Evolutionary conservation across 176 grass and related monocot genomes (phyloP), one percentile per base, ranked within the genome.

Genomic region (Oryza longistaminata): DNA sequence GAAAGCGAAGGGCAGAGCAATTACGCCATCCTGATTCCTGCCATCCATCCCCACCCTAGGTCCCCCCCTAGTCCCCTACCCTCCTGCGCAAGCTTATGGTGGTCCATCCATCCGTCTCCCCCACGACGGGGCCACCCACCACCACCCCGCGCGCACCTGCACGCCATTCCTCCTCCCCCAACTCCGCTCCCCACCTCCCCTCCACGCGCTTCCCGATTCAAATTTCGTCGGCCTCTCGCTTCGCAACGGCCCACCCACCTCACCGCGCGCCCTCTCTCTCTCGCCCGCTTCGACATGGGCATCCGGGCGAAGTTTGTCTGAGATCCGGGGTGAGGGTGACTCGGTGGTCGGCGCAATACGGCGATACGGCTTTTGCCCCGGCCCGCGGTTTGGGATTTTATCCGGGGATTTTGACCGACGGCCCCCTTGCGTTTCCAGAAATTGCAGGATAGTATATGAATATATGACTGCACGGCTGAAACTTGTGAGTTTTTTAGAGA

Each of bases 291-390:
- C 39, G 39, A 40, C 39, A 40, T 40, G 7, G 39, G 79, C 55
- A 82, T 27, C 11, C 2, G 16, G 5, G 4, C 9, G 80, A 44
- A 55, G 73, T 73, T 81, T 81, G 46, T 8, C 2, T 1, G 35
- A 69, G 69, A 84, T 88, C 87, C 61, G 46, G 58, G 39, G 76
- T 83, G 43, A 66, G 58, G 39, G 76, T 83, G 43, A 66, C 66
- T 78, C 3, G 66, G 2, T 5, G 34, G 34, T 4, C 34, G 34
- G 34, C 16, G 15, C 15, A 17, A 52, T 52, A 17, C 49, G 25
- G 17, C 65, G 64, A 8, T 15, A 60, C 2, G 45, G 12, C 29
- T 64, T 52, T 16, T 8, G 34, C 4, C 1, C 26, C 26, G 37
- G 19, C 26, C 1, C 75, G 67, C 26, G 75, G 31, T 79, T 25